Percentiles rank a stretch among this genome's conserved stretches.
Conservation (phyloP, 495 filamentous ascomycete species). For the Extremus antarcticus region DNA sequence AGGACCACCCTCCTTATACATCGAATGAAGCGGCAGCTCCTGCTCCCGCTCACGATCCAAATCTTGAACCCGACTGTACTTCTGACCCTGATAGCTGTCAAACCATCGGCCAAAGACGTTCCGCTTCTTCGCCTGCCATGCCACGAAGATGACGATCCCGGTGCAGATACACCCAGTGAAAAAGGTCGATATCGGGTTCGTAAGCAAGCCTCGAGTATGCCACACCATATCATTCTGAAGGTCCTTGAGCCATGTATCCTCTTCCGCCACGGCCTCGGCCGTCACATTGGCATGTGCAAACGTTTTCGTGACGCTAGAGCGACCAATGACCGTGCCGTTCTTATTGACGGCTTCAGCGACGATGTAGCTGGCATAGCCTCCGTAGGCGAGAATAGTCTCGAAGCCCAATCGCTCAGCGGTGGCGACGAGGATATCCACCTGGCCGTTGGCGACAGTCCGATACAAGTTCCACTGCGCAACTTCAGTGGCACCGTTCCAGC, state of each 20-base stretch:
- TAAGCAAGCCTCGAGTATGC: not conserved
- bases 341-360: constrained; percentile 6
- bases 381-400: constrained; percentile 2
- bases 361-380: constrained; percentile 4
- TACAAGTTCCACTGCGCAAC: constrained; percentile 7
- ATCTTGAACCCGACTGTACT: not conserved
- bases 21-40: not conserved
- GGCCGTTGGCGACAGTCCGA: not conserved
- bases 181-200: not conserved
- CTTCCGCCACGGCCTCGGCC: not conserved
- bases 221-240: not conserved
- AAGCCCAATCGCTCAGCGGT: not conserved
- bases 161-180: not conserved
- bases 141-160: not conserved
- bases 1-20: not conserved
- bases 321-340: constrained; percentile 2
- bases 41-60: not conserved
- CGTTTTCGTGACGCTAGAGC: not conserved
- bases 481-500: constrained; percentile 21
- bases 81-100: not conserved
- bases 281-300: constrained; percentile 2
- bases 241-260: constrained; percentile 1
- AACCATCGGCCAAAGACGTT: not conserved
- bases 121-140: not conserved
- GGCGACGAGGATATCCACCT: not conserved